These are phyloP conservation scores for Henckelia pumila DNA, from an alignment of 257 asterid genomes.

Conservation along the genomic window DNA sequence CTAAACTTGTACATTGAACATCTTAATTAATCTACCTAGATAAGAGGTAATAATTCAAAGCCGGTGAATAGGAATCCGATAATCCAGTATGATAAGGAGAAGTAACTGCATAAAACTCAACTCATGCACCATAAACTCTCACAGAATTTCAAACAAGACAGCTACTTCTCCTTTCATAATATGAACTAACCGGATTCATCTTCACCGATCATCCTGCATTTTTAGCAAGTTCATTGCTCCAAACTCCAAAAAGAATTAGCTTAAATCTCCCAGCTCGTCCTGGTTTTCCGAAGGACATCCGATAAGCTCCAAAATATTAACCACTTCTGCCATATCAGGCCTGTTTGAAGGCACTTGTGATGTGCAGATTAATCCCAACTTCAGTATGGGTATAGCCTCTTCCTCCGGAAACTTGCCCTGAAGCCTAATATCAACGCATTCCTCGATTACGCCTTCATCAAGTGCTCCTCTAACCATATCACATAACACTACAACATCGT, in stretches of 20 bases:
- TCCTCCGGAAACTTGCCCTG: slow-evolving; percentile 53
- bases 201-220: neutral
- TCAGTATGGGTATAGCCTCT: slow-evolving; percentile 70
- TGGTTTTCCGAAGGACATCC: slow-evolving; percentile 49
- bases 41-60: too few relatives aligned
- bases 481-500: slow-evolving; percentile 72
- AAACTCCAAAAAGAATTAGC: neutral
- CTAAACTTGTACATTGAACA: too few relatives aligned
- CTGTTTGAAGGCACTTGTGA: slow-evolving; percentile 88
- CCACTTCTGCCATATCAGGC: slow-evolving; percentile 83
- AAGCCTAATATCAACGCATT: slow-evolving; percentile 56
- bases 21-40: too few relatives aligned
- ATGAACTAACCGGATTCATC: neutral
- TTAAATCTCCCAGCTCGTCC: slow-evolving; percentile 29
- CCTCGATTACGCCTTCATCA: slow-evolving; percentile 68
- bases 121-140: too few relatives aligned
- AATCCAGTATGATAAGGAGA: too few relatives aligned
- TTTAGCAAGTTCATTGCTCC: neutral
- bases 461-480: slow-evolving; percentile 75
- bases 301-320: slow-evolving; percentile 66
- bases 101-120: too few relatives aligned
- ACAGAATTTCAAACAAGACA: too few relatives aligned
- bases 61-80: too few relatives aligned
- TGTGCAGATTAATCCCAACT: slow-evolving; percentile 75
- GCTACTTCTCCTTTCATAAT: neutral